These are phyloP conservation scores for Fusarium fujikuroi DNA, from an alignment of 2,329 filamentous ascomycete species.

Conservation along the genomic window DNA sequence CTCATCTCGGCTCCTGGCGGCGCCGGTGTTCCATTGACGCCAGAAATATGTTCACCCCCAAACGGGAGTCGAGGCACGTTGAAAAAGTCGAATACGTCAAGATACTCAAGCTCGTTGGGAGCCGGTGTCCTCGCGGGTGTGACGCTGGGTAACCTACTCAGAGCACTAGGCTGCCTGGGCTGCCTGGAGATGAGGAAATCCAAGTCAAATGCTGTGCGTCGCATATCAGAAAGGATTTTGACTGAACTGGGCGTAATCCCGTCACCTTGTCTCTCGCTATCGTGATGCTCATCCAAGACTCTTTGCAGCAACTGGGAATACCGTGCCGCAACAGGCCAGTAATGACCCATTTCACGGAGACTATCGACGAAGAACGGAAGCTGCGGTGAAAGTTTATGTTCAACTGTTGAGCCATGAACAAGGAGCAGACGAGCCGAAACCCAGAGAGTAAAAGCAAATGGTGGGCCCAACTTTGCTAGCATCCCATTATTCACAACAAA, in stretches of 20 bases:
- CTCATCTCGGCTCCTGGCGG: constrained; percentile 43
- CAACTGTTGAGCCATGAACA: constrained; percentile 90
- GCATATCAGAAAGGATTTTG: constrained; percentile 90
- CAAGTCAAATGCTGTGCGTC: constrained; percentile 87
- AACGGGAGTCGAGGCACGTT: constrained; percentile 81
- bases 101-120: constrained; percentile 86
- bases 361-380: constrained; percentile 86
- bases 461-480: constrained; percentile 83
- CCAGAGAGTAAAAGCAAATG: constrained; percentile 93
- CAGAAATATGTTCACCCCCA: constrained; percentile 51
- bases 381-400: constrained; percentile 82
- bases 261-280: constrained; percentile 79
- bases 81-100: constrained; percentile 95
- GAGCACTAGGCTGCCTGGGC: constrained; percentile 63
- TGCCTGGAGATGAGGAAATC: constrained; percentile 90
- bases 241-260: constrained; percentile 84
- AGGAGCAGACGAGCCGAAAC: constrained; percentile 87
- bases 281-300: constrained; percentile 86
- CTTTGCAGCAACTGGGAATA: constrained; percentile 84
- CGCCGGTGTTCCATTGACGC: constrained; percentile 30
- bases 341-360: constrained; percentile 80
- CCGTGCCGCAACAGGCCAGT: constrained; percentile 86
- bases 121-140: constrained; percentile 76
- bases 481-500: constrained; percentile 81
- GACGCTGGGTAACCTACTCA: constrained; percentile 61